Base-by-base conservation (phyloP, 768 basidiomycete genomes). In the Lentinula lateritia region DNA sequence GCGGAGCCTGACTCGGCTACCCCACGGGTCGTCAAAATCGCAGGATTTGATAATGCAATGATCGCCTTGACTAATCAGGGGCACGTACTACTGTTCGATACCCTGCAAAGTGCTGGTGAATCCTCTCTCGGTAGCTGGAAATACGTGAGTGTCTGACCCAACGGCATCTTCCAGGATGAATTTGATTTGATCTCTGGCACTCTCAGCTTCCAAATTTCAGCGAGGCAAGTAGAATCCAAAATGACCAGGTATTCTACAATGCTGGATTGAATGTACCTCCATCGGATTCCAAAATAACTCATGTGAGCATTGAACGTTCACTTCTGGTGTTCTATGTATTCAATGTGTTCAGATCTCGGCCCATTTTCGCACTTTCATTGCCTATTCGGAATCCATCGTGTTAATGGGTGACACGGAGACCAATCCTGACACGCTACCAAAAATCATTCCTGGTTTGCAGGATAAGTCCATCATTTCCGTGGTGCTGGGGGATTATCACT, bases 401-500 rank as follows among this genome's bases (percentile, higher is more conserved):
- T 82, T 94, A 62, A 84, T 88, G 71, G 93, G 92, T 50, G 75
- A 73, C 13, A 70, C 76, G n/a, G 39, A 20, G 7, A 83, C 82
- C 6, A 66, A 74, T 39, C 61, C 74, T 12, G 71, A 73, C 20
- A 76, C 74, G 15, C 66, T 69, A 61, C 92, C 89, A n/a, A 79
- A 76, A 38, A 76, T 93, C 61, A 78, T 91, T 4, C 87, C 89
- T 1, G 83, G 80, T 38, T 76, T 98, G 34, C 93, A 97, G 67
- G 81, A 90, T 66, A 83, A 76, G 65, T 78, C 81, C 41, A 84
- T 98, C 58, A 95, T 98, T 62, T 92, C 92, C 55, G 86, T 96
- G 60, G 88, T 89, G 13, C 80, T 94, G 55, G 96, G 96, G 5
- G 96, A 98, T 73, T 97, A 95, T 72, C 96, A 98, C 75, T 86